Base-by-base conservation (phyloP, 2,329 filamentous ascomycete genomes). In the Fusarium sp. region DNA sequence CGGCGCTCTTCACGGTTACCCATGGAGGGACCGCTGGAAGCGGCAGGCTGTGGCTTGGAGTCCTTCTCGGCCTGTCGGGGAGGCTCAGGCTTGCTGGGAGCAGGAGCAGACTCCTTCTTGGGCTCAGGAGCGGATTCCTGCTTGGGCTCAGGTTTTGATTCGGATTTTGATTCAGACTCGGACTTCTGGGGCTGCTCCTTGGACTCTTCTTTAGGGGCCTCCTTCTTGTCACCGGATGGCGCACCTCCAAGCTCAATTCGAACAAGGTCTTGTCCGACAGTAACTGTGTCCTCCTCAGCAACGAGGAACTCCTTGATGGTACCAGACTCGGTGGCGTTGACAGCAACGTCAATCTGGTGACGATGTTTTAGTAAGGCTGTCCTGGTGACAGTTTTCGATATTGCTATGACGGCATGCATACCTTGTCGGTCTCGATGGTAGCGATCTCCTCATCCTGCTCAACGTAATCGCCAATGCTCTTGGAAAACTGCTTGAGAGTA, bases 351-450 rank as follows among this genome's bases (percentile, higher is more conserved):
- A 80, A 98, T 98, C 95, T 96, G 71, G 14, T 33, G 31, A 33
- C 38, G 50, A 38, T 22, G 51, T 26, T 58, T 75, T 60, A 75
- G 55, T 50, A 42, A 54, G 31, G 35, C 53, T 47, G 35, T 51
- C 24, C 26, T 26, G 38, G 41, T 38, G 31, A 58, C 31, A 39
- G 50, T 38, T 59, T 26, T 39, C 44, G 30, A 48, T 38, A 28
- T 35, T 44, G 31, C 31, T 42, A 48, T 39, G 41, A 35, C 41
- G 56, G 51, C 54, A 71, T 85, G 45, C 56, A 71, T 85, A 94
- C 94, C 91, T 99, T 99, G 89, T 99, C 96, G 20, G 96, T 99
- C 85, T 99, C 96, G 80, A 99, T 99, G 55, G 95, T 98, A 36
- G 96, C 96, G 82, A 99, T 95, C 83, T 99, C 96, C 85, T 98